Evolutionary conservation across 306 rosid species (phyloP), one percentile per base, ranked within the genome.

Genomic region (Dryas drummondii): DNA sequence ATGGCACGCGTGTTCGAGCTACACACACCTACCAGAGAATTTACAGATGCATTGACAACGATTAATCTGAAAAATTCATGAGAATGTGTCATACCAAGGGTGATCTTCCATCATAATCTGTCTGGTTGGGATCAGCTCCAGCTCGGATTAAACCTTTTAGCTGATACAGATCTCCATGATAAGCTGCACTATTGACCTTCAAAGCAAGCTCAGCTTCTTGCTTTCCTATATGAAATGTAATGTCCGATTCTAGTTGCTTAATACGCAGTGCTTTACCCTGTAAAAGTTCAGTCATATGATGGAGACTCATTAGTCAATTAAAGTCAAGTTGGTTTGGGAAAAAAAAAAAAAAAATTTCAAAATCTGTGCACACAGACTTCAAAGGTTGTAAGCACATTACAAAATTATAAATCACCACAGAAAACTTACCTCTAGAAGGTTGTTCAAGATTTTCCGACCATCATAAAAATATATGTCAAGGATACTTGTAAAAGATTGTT

Each of bases 61-160:
- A 76, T 62, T 40, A 44, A 71, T 73, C 22, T 68, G 69, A 79
- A 14, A 70, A 76, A 11, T 75, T 67, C 17, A 17, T 19, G 14
- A n/a, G 32, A 27, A 27, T 7, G 62, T 46, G 74, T 67, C 87
- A 65, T 77, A 94, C 99, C 97, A 94, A 80, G 49, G 99, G 97
- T 50, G 99, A 90, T 78, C 99, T 88, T 77, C 99, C 97, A 89
- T 94, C 99, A 78, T 90, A 94, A 82, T 94, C 97, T 40, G 91
- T 87, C 88, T 87, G 92, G 81, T 87, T 90, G 13, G 91, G 91
- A 82, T 94, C 97, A 67, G 97, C 99, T 81, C 99, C 99, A 50
- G 96, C 91, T 65, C 97, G 93, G 82, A 92, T 75, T 37, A 94
- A 61, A 78, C 92, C 83, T 85, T 94, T 90, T 46, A 94, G 82